These are phyloP conservation scores for Didymella sp. DNA, from an alignment of 2,329 filamentous ascomycete species.

Conservation along the genomic window DNA sequence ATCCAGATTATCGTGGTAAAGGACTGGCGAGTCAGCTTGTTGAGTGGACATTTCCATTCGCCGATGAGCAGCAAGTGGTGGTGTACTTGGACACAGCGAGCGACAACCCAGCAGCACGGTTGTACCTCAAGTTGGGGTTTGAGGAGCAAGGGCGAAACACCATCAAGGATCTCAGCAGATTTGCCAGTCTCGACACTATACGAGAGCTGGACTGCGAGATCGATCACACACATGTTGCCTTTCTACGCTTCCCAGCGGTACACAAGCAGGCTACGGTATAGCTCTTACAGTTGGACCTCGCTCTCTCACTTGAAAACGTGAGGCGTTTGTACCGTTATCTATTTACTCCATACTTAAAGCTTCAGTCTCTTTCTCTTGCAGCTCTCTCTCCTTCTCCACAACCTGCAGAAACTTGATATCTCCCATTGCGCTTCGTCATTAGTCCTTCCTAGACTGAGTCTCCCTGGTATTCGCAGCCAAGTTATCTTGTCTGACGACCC, in stretches of 20 bases:
- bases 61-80: slow-evolving; percentile 25
- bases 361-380: not conserved
- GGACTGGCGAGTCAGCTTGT: slow-evolving; percentile 35
- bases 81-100: slow-evolving; percentile 40
- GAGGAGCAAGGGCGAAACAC: slow-evolving; percentile 27
- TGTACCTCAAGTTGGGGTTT: slow-evolving; percentile 40
- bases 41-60: slow-evolving; percentile 20
- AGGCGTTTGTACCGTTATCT: not conserved
- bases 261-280: not conserved
- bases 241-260: slow-evolving; percentile 2
- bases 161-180: slow-evolving; percentile 28
- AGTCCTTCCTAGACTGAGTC: not conserved
- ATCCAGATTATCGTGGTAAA: slow-evolving; percentile 32
- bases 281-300: not conserved
- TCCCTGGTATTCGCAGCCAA: not conserved
- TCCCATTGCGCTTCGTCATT: not conserved
- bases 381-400: not conserved
- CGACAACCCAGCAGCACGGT: slow-evolving; percentile 31
- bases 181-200: slow-evolving; percentile 3
- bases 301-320: not conserved
- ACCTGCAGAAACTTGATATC: not conserved
- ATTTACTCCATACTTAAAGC: not conserved
- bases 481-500: not conserved
- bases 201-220: not conserved
- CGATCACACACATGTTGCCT: slow-evolving; percentile 11